phyloP scores from a whole-genome alignment of 306 rosid species.

The Geum urbanum region DNA sequence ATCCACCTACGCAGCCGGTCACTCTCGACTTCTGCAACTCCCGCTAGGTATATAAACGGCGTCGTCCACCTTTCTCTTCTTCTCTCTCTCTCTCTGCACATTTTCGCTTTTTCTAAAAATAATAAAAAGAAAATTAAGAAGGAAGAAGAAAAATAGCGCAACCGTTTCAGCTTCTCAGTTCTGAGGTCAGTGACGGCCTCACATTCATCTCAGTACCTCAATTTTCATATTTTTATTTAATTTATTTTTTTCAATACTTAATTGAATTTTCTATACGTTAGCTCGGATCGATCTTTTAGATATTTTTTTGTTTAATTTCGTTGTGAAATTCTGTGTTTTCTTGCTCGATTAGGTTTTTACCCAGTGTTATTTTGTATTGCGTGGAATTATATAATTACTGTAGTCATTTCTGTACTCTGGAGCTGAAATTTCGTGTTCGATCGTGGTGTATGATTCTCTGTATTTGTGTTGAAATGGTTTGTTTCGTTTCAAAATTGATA shows the following conservation, averaged over 20 bases:
- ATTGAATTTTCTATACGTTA: neutral
- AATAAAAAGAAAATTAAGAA: constrained; percentile 2
- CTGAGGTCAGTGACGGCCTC: constrained; percentile 45
- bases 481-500: too few species aligned
- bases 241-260: constrained; percentile 11
- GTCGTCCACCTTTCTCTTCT: neutral
- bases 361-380: too few species aligned
- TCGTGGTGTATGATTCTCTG: constrained; percentile 13
- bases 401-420: neutral
- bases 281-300: constrained; percentile 35
- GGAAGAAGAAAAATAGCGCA: neutral
- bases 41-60: constrained; percentile 36
- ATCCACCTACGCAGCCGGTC: constrained; percentile 40
- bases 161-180: constrained; percentile 33
- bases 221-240: neutral
- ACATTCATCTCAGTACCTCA: constrained; percentile 21
- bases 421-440: constrained; percentile 23
- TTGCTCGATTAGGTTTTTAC: constrained; percentile 12
- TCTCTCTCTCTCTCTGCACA: constrained; percentile 5
- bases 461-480: too few species aligned
- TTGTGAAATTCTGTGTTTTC: neutral
- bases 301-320: neutral
- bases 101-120: constrained; percentile 2
- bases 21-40: constrained; percentile 34
- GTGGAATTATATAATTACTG: neutral